A percentile compares a stretch with the other conserved stretches of the same genome.
phyloP scores from a whole-genome alignment of 2,329 filamentous ascomycete genomes.

The Ascochyta clinopodiicola region DNA sequence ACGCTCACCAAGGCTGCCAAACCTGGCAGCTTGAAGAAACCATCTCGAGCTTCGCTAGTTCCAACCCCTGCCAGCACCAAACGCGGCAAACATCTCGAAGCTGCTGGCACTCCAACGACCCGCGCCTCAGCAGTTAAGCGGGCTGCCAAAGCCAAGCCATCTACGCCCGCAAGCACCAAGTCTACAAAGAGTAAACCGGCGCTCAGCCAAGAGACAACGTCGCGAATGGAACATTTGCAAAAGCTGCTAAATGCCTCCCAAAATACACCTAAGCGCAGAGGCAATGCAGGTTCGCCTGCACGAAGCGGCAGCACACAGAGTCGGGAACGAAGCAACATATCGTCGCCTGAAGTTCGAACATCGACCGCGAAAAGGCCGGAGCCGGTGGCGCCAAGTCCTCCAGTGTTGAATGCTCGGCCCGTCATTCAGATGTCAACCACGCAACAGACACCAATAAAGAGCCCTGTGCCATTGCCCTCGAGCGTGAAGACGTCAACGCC shows the following conservation, averaged over 20 bases:
- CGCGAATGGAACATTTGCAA: slow-evolving; percentile 6
- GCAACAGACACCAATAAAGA: slow-evolving; percentile 5
- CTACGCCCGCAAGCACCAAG: neutral
- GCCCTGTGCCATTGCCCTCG: slow-evolving; percentile 12
- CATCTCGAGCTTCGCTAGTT: slow-evolving; percentile 5
- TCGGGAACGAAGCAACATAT: neutral
- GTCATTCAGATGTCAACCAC: neutral
- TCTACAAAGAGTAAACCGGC: neutral
- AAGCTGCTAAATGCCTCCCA: neutral
- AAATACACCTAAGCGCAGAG: neutral
- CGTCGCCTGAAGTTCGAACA: slow-evolving; percentile 1
- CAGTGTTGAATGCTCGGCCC: neutral
- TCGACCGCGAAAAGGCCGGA: neutral
- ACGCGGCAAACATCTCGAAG: neutral
- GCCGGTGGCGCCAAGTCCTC: neutral
- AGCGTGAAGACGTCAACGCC: slow-evolving; percentile 1
- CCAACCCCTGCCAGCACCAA: slow-evolving; percentile 9
- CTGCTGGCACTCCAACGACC: neutral
- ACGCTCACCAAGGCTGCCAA: neutral
- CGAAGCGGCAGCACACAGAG: neutral
- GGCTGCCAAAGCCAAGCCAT: neutral
- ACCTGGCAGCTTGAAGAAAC: slow-evolving; percentile 19
- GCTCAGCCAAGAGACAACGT: neutral
- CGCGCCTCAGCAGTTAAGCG: neutral
- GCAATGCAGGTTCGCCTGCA: neutral